Conservation (phyloP, 1,284 basidiomycete genomes). For the Apiotrichum veenhuisii region DNA sequence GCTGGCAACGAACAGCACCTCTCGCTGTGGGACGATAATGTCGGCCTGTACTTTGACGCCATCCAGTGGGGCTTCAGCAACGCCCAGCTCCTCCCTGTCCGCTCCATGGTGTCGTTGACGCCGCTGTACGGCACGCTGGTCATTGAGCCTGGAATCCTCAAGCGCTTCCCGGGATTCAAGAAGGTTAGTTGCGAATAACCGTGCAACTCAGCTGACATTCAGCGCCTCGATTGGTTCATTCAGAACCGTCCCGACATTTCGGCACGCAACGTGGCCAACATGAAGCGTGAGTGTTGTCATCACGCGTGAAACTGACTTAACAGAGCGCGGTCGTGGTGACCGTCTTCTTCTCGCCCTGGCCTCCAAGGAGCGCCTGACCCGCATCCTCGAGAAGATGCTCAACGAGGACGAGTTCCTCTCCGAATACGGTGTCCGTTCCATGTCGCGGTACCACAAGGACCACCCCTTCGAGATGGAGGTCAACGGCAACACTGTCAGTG, state of each 20-base stretch:
- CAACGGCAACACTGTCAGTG: conserved; percentile 83
- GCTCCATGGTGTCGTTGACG: conserved; percentile 90
- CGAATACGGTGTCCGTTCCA: conserved; percentile 90
- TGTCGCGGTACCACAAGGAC: conserved; percentile 85
- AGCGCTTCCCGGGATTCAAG: conserved; percentile 93
- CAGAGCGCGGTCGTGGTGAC: conserved; percentile 72
- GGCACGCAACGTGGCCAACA: conserved; percentile 91
- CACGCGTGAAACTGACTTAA: too few species aligned
- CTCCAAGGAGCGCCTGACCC: conserved; percentile 80
- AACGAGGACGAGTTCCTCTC: conserved; percentile 95
- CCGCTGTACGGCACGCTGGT: conserved; percentile 93
- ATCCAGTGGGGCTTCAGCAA: conserved; percentile 84
- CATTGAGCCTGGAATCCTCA: conserved; percentile 81
- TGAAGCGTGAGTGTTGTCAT: conserved; percentile 58
- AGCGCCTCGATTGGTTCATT: conserved; percentile 94
- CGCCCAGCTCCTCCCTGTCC: conserved; percentile 81
- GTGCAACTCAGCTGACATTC: not conserved
- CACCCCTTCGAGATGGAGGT: conserved; percentile 94
- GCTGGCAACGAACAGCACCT: conserved; percentile 66
- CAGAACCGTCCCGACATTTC: conserved; percentile 85
- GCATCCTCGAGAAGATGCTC: conserved; percentile 92
- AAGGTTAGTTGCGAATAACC: conserved; percentile 58
- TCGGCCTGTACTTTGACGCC: conserved; percentile 97
- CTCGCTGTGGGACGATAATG: conserved; percentile 91
- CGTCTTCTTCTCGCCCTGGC: conserved; percentile 84